phyloP scores from a whole-genome alignment of 164 flowering plant genomes.

The Dillenia suffruticosa region DNA sequence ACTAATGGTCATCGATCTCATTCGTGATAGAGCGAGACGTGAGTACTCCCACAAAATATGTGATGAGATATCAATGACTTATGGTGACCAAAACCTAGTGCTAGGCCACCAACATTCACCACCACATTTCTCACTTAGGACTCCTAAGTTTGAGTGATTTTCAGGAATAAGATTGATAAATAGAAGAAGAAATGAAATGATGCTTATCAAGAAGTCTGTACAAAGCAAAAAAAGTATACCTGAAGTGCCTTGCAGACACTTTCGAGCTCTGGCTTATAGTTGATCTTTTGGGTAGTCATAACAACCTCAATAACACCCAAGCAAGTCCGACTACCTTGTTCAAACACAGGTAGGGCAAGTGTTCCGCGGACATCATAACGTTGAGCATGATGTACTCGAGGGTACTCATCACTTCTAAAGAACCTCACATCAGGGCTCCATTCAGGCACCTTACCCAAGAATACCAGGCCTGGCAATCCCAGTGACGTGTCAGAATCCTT shows the following conservation, averaged over 20 bases:
- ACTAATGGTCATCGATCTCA: too few species aligned
- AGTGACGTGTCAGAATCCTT: slow-evolving; percentile 36
- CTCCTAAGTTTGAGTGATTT: too few species aligned
- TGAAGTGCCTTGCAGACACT: slow-evolving; percentile 82
- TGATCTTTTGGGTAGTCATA: slow-evolving; percentile 51
- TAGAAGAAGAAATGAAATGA: neutral
- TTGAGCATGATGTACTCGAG: slow-evolving; percentile 60
- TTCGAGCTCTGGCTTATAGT: slow-evolving; percentile 63
- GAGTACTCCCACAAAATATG: too few species aligned
- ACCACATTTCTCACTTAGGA: too few species aligned
- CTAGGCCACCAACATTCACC: too few species aligned
- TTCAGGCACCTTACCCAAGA: slow-evolving; percentile 69
- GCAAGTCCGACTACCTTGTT: slow-evolving; percentile 63
- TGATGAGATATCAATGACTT: too few species aligned
- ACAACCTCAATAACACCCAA: slow-evolving; percentile 88
- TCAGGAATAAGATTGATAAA: too few species aligned
- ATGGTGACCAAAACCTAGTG: too few species aligned
- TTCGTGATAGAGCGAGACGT: too few species aligned
- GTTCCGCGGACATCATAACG: slow-evolving; percentile 66
- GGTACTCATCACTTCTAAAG: slow-evolving; percentile 69
- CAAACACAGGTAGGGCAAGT: slow-evolving; percentile 84
- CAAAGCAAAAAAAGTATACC: slow-evolving; percentile 33
- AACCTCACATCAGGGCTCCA: slow-evolving; percentile 91
- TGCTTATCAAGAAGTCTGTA: neutral
- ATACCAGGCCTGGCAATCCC: slow-evolving; percentile 87